A percentile compares a stretch with the other conserved stretches of the same genome.
Evolutionary conservation across 768 basidiomycete species (phyloP).

Genomic region (Boletus coccyginus): DNA sequence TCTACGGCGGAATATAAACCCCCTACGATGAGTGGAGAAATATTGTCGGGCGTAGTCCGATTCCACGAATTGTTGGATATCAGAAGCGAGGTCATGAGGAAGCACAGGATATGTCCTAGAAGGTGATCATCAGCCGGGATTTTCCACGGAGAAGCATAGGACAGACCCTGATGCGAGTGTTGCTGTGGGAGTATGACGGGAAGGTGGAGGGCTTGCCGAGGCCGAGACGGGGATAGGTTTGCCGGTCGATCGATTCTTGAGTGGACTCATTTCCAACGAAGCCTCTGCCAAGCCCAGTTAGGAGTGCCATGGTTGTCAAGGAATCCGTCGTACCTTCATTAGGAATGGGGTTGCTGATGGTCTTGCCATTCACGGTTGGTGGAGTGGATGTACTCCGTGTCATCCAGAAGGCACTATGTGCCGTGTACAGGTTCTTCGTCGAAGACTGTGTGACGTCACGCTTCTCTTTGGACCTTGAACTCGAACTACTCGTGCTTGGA

Average conservation of each 20-base stretch:
- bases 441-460: constrained; percentile 42
- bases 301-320: not conserved
- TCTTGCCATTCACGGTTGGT: constrained; percentile 56
- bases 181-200: constrained; percentile 30
- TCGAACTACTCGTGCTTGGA: constrained; percentile 31
- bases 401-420: constrained; percentile 33
- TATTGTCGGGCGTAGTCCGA: constrained; percentile 84
- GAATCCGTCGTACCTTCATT: constrained; percentile 54
- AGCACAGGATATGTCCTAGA: constrained; percentile 71
- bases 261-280: constrained; percentile 70
- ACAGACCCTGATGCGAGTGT: constrained; percentile 68
- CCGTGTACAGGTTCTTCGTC: constrained; percentile 41
- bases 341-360: constrained; percentile 65
- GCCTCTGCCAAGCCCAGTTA: constrained; percentile 43
- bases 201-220: constrained; percentile 25
- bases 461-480: constrained; percentile 28
- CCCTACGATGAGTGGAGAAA: constrained; percentile 87
- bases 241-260: constrained; percentile 59
- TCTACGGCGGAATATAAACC: constrained; percentile 79
- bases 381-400: constrained; percentile 36
- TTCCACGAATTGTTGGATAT: constrained; percentile 85
- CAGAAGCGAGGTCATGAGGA: constrained; percentile 75
- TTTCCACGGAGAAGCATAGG: not conserved
- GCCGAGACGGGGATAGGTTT: constrained; percentile 61
- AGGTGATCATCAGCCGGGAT: constrained; percentile 9